Percentiles rank a stretch among this genome's conserved stretches.
Conservation (phyloP, 2,329 filamentous ascomycete genomes). For the Stagonosporopsis rhizophila region DNA sequence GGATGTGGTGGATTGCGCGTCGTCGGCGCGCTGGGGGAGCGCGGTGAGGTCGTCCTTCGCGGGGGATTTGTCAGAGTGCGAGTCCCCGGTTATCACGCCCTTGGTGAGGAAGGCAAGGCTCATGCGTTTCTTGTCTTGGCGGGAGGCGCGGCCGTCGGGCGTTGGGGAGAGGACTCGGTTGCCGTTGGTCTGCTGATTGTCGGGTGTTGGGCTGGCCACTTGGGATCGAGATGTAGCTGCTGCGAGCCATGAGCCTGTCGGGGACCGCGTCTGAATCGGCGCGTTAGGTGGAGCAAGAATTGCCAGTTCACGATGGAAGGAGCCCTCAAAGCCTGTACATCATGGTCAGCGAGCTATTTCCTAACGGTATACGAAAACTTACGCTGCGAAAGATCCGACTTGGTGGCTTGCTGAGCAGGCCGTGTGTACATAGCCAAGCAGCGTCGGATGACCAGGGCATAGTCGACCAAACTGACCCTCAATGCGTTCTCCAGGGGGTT, state of each 20-base stretch:
- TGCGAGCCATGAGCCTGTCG: constrained; percentile 45
- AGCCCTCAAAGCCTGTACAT: constrained; percentile 53
- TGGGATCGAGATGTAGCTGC: constrained; percentile 38
- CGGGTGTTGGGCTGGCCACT: constrained; percentile 34
- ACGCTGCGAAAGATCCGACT: constrained; percentile 69
- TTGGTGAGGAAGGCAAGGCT: constrained; percentile 50
- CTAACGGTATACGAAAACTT: constrained; percentile 49
- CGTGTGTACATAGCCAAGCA: constrained; percentile 74
- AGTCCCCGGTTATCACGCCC: constrained; percentile 39
- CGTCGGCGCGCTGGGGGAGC: constrained; percentile 23
- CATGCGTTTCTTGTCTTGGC: constrained; percentile 50
- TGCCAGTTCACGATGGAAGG: constrained; percentile 53
- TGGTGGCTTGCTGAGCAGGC: constrained; percentile 67
- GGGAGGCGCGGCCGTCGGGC: constrained; percentile 33
- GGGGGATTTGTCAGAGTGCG: no score
- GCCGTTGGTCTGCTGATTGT: constrained; percentile 36
- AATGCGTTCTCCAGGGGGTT: constrained; percentile 76
- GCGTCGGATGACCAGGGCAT: constrained; percentile 85
- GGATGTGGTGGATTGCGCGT: constrained; percentile 30
- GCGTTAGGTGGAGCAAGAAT: constrained; percentile 48
- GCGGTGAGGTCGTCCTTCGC: constrained; percentile 18
- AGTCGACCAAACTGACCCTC: constrained; percentile 84
- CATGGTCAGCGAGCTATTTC: constrained; percentile 26
- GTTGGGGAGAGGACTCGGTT: constrained; percentile 30
- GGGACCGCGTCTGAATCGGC: constrained; percentile 39